phyloP scores from a whole-genome alignment of 768 basidiomycete genomes.

The Coprinopsis strossmayeri region DNA sequence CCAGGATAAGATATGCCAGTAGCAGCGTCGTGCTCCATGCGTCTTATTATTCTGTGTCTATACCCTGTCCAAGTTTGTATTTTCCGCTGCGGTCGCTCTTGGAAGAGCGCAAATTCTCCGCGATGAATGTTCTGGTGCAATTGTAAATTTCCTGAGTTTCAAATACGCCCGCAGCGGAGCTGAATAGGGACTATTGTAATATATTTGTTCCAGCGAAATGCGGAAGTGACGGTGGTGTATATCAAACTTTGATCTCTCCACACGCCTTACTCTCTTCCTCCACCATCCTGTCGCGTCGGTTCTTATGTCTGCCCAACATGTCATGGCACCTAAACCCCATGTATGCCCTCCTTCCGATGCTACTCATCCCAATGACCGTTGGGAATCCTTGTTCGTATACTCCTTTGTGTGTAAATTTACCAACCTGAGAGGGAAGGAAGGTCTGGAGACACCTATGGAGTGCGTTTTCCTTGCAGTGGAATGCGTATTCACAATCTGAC shows the following conservation, averaged over 20 bases:
- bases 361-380: conserved; percentile 71
- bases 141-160: background rate
- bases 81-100: no score
- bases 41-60: no score
- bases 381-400: conserved; percentile 85
- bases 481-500: conserved; percentile 13
- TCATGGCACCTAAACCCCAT: conserved; percentile 39
- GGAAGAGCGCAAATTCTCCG: no score
- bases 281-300: conserved; percentile 27
- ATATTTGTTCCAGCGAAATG: conserved; percentile 45
- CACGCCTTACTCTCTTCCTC: conserved; percentile 18
- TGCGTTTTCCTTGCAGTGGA: conserved; percentile 34
- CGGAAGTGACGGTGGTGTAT: conserved; percentile 26
- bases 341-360: conserved; percentile 57
- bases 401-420: conserved; percentile 83
- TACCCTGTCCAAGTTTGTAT: no score
- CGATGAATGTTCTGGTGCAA: no score
- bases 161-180: background rate
- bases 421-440: conserved; percentile 67
- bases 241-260: conserved; percentile 27
- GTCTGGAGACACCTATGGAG: conserved; percentile 79
- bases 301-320: conserved; percentile 25
- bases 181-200: conserved; percentile 23
- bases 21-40: background rate
- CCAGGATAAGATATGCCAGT: conserved; percentile 59